A percentile compares a stretch with the other conserved stretches of the same genome.
Evolutionary conservation across 129 eudicot genomes (phyloP).

Genomic region (Tagetes erecta): DNA sequence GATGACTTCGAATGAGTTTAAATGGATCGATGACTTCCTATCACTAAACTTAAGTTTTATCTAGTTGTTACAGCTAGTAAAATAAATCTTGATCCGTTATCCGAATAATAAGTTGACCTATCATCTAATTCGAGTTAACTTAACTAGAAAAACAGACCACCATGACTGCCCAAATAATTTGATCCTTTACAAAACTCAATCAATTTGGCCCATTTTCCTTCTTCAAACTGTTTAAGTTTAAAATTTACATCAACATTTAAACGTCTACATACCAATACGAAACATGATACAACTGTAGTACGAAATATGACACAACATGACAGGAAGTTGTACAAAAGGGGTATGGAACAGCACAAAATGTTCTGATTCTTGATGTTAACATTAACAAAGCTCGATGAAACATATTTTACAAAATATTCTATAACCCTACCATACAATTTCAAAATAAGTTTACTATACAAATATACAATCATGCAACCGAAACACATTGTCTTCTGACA

Average conservation of each 20-base stretch:
- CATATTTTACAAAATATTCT: not conserved
- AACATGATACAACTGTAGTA: not conserved
- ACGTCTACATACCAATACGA: not conserved
- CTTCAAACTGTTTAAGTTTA: not conserved
- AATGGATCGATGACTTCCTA: constrained; percentile 5
- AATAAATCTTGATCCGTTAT: not conserved
- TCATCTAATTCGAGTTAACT: not conserved
- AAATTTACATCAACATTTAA: not conserved
- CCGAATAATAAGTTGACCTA: not conserved
- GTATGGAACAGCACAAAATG: constrained; percentile 11
- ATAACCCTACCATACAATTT: not conserved
- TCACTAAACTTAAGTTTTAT: not conserved
- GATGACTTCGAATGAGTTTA: not conserved
- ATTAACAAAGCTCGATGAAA: not conserved
- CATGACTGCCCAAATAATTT: not conserved
- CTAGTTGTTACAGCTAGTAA: not conserved
- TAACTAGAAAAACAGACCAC: not conserved
- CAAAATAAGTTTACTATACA: not conserved
- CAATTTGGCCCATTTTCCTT: not conserved
- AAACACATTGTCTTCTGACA: not conserved
- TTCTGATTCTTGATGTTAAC: not conserved
- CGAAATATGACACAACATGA: not conserved
- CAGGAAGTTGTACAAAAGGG: not conserved
- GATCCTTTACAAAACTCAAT: not conserved
- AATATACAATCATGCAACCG: constrained; percentile 13